Evolutionary conservation across 2,329 filamentous ascomycete species (phyloP).

Genomic region (Cladosporium sp.): DNA sequence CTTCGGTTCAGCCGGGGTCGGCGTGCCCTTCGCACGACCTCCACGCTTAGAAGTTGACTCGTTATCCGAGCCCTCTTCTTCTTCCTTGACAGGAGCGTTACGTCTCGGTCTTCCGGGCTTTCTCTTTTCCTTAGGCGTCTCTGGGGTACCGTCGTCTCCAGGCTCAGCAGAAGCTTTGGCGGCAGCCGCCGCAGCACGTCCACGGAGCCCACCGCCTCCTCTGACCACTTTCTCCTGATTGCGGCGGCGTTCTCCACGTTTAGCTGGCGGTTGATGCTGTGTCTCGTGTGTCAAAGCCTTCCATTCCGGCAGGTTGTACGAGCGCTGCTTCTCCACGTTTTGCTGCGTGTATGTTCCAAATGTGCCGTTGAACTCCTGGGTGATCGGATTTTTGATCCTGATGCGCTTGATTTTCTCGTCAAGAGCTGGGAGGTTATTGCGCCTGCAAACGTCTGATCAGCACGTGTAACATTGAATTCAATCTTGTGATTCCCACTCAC

Average conservation of each 20-base stretch:
- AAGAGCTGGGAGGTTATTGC: conserved; percentile 67
- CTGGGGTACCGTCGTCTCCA: conserved; percentile 17
- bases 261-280: conserved; percentile 90
- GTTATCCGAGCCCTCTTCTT: conserved; percentile 26
- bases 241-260: conserved; percentile 73
- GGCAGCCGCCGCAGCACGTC: conserved; percentile 22
- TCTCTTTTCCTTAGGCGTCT: conserved; percentile 39
- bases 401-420: conserved; percentile 87
- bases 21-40: conserved; percentile 21
- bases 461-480: conserved; percentile 4
- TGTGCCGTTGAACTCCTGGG: conserved; percentile 94
- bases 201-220: conserved; percentile 28
- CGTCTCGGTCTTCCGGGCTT: conserved; percentile 44
- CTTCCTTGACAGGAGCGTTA: conserved; percentile 30
- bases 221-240: conserved; percentile 46
- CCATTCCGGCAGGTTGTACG: conserved; percentile 97
- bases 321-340: conserved; percentile 92
- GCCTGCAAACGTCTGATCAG: conserved; percentile 40
- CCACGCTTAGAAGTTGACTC: conserved; percentile 25
- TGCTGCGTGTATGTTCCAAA: conserved; percentile 95
- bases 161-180: conserved; percentile 19
- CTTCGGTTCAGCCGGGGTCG: conserved; percentile 34
- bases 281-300: conserved; percentile 87
- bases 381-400: conserved; percentile 93
- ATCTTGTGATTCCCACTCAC: conserved; percentile 48